Evolutionary conservation across 2,329 filamentous ascomycete genomes (phyloP), one percentile per base, ranked within the genome.

Genomic region (Ceratocystis diversiconidia): DNA sequence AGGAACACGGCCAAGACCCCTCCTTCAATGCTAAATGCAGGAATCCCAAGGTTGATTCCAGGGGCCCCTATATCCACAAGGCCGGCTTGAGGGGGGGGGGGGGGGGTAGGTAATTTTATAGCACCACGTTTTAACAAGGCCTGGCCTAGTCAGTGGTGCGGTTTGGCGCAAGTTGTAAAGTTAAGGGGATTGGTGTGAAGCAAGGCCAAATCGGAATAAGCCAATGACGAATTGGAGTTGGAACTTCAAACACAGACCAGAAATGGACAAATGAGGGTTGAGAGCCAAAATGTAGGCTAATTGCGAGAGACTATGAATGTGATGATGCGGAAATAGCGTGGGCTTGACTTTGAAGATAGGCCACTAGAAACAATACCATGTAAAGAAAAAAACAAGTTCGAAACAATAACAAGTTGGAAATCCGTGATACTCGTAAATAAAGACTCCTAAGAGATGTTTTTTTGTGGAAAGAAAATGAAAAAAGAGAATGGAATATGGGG

Each of bases 1-100:
- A 64, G 62, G 52, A 66, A 61, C 55, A 62, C 62, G 62, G 63
- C 55, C 61, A 61, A 62, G 65, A 62, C 65, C 64, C 65, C 65
- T 66, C 62, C 65, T 66, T 64, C 61, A 60, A 61, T 62, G 62
- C 55, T 44, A 64, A 66, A 61, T 61, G 19, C 55, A 61, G 44
- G 25, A 62, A 65, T 55, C 30, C 22, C 17, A 62, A 50, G 32
- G 44, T 19, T 59, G 55, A 59, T 57, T 61, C 65, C 65, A 66
- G 62, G 62, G 65, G 55, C 30, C 12, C 17, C 36, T 60, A 41
- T 46, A 46, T 59, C 36, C 55, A 44, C 36, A 41, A 66, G 46
- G 61, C 50, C 60, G 17, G 63, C 57, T 50, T 43, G 30, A 32
- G 52, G 63, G 30, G 55, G 12, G 46, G 32, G 10, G 32, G 3